Conservation (phyloP, 345 rosid genomes). For the Xanthoceras sorbifolium region DNA sequence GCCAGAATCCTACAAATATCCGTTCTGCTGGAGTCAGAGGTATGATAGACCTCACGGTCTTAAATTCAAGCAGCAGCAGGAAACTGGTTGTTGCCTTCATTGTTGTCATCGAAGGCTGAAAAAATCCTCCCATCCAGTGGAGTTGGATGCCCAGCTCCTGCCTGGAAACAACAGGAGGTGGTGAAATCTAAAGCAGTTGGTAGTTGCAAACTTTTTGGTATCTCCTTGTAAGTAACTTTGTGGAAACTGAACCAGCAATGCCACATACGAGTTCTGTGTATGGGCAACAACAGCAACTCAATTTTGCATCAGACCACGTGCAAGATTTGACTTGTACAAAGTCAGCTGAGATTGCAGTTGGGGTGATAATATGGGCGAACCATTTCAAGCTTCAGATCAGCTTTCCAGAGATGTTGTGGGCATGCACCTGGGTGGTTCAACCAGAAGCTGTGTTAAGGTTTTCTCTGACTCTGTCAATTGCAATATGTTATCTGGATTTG, state of each 20-base stretch:
- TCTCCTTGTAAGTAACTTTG: constrained; percentile 38
- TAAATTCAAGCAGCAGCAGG: constrained; percentile 29
- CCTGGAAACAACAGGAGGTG: constrained; percentile 27
- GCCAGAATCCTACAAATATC: constrained; percentile 22
- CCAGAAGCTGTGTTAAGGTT: constrained; percentile 58
- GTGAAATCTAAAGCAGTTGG: constrained; percentile 33
- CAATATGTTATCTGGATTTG: not conserved
- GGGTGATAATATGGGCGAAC: constrained; percentile 35
- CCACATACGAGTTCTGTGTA: constrained; percentile 3
- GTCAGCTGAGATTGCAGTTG: constrained; percentile 10
- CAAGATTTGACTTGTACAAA: constrained; percentile 19
- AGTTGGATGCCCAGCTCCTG: constrained; percentile 14
- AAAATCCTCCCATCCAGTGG: constrained; percentile 19
- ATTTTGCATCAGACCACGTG: constrained; percentile 17
- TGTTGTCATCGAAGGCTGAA: constrained; percentile 27
- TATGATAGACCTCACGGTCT: constrained; percentile 24
- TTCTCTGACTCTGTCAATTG: not conserved
- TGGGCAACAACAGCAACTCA: constrained; percentile 13
- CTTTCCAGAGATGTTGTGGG: constrained; percentile 30
- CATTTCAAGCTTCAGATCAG: constrained; percentile 22
- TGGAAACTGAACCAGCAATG: constrained; percentile 21
- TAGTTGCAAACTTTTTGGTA: constrained; percentile 52
- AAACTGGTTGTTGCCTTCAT: constrained; percentile 39
- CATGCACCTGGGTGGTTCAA: constrained; percentile 37
- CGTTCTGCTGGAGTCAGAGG: constrained; percentile 26